These are phyloP conservation scores for Ophiosphaerella herpotricha DNA, from an alignment of 2,329 filamentous ascomycete genomes.

Conservation along the genomic window DNA sequence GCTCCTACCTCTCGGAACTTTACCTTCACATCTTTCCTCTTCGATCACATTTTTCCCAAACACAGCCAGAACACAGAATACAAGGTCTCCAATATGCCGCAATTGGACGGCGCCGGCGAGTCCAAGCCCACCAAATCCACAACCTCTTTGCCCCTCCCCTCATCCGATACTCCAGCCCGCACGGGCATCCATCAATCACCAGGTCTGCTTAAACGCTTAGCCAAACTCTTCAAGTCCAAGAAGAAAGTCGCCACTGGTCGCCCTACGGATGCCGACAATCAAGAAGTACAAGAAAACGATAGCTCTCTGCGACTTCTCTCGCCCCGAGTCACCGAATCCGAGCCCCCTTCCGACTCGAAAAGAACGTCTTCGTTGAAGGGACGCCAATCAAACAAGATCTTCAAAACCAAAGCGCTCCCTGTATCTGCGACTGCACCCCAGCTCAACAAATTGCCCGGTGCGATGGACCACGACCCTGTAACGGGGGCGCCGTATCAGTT, in stretches of 20 bases:
- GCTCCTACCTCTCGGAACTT: not conserved
- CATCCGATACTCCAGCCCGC: not conserved
- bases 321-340: slow-evolving; percentile 3
- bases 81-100: slow-evolving; percentile 1
- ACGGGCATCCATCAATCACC: not conserved
- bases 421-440: no score
- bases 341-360: not conserved
- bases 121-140: not conserved
- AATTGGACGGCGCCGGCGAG: slow-evolving; percentile 1
- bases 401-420: no score
- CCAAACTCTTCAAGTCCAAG: not conserved
- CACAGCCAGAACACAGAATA: not conserved
- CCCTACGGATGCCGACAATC: not conserved
- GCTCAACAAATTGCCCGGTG: no score
- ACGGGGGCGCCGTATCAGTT: not conserved
- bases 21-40: not conserved
- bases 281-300: not conserved
- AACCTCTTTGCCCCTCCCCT: not conserved
- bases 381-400: not conserved
- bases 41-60: no score
- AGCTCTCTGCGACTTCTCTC: slow-evolving; percentile 6
- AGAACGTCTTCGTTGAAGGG: slow-evolving; percentile 2
- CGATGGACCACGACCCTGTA: not conserved
- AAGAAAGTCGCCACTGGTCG: not conserved
- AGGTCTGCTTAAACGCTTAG: not conserved